Base-by-base conservation (phyloP, 1,139 yeast genomes). In the Kodamaea arcana region DNA sequence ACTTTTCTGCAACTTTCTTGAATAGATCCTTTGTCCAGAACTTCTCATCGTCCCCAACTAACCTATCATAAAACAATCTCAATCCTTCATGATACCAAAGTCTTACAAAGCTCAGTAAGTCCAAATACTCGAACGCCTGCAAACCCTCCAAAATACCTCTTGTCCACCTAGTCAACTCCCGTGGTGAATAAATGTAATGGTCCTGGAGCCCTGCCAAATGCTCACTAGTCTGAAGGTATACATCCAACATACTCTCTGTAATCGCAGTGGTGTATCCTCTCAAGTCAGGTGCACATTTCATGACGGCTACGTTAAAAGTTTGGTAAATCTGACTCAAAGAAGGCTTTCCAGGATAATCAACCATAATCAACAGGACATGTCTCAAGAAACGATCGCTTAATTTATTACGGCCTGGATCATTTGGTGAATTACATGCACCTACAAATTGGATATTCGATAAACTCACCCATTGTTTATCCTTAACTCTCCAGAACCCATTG, bases 381-480 rank as follows among this genome's bases (percentile, higher is more conserved):
- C 94, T 69, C 32, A 85, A 57, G 49, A 90, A 82, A 34, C 97
- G 63, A n/a, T 64, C 55, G 1, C 79, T 63, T 24, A 92, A 54
- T 3, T 54, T 56, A 13, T 72, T 65, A 45, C 98, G 70, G 0
- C 97, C 96, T 2, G 79, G 76, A 56, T 86, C 95, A 2, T 79
- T 68, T 0, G 96, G 82, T 1, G 97, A 92, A 50, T 92, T 92
- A 56, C 97, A 92, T 0, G 98, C 97, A 5, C 95, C 97, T 10
- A 90, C 94, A 61, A 92, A 74, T 51, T 84, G 94, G 26, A 92
- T 68, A 34, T 78, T 72, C 13, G 70, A 64, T n/a, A 87, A 43
- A 0, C 64, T 47, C 1, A 90, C 77, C 95, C 96, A 90, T 29
- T 69, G 71, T 35, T 68, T 67, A 26, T 77, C 79, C 10, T 58